Evolutionary conservation across 1,139 yeast species (phyloP).

Genomic region (Candida sp.): DNA sequence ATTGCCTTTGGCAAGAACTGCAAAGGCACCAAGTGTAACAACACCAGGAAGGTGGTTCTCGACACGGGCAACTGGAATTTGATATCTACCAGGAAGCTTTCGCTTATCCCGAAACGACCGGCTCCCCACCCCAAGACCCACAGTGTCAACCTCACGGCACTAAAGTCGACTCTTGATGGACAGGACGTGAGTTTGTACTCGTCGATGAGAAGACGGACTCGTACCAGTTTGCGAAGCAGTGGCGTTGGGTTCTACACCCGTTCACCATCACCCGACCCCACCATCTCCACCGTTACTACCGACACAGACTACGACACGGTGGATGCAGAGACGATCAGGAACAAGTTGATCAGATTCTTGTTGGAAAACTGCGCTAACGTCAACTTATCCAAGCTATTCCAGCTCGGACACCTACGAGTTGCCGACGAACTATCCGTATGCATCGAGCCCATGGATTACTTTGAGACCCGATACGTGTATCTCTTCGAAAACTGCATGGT

Average conservation of each 20-base stretch:
- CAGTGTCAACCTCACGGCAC: slow-evolving; percentile 9
- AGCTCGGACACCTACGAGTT: slow-evolving; percentile 39
- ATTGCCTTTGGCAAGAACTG: slow-evolving; percentile 8
- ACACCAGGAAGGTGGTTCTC: slow-evolving; percentile 7
- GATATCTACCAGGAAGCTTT: not conserved
- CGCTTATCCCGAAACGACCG: slow-evolving; percentile 10
- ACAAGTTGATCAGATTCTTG: slow-evolving; percentile 31
- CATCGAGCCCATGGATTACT: slow-evolving; percentile 11
- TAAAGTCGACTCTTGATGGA: slow-evolving; percentile 8
- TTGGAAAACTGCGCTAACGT: slow-evolving; percentile 26
- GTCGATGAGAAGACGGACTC: not conserved
- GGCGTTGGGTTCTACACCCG: slow-evolving; percentile 4
- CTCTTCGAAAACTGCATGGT: slow-evolving; percentile 39
- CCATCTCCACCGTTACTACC: slow-evolving; percentile 21
- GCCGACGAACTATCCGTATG: slow-evolving; percentile 34
- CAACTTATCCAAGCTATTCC: slow-evolving; percentile 28
- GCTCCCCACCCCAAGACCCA: slow-evolving; percentile 8
- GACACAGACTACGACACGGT: slow-evolving; percentile 22
- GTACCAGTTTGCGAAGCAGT: not conserved
- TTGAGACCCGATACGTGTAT: slow-evolving; percentile 24
- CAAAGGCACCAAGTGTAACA: slow-evolving; percentile 9
- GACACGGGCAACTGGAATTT: slow-evolving; percentile 11
- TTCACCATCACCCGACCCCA: slow-evolving; percentile 24
- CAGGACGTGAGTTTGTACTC: not conserved
- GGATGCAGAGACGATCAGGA: slow-evolving; percentile 29